Percentiles rank a stretch among this genome's conserved stretches.
Evolutionary conservation across 1,284 basidiomycete genomes (phyloP).

Genomic region (Nidula niveotomentosa): DNA sequence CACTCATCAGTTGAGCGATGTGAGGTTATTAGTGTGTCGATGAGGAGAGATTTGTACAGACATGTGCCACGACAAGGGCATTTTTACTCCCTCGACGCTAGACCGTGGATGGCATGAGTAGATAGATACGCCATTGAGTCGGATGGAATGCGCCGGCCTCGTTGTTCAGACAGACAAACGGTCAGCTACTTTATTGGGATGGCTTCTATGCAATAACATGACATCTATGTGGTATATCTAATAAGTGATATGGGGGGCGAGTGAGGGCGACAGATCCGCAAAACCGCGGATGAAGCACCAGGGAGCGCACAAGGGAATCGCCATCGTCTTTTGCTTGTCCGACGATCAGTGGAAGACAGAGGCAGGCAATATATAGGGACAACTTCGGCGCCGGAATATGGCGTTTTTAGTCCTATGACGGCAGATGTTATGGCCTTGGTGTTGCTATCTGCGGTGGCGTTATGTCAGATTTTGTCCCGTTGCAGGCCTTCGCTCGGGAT

Average conservation of each 20-base stretch:
- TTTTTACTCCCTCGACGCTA: not conserved
- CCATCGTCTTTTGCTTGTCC: too few relatives aligned
- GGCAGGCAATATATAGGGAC: too few relatives aligned
- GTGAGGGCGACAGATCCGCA: not conserved
- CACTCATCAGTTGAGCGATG: not conserved
- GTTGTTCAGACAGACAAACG: not conserved
- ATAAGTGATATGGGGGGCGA: too few relatives aligned
- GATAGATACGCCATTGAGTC: not conserved
- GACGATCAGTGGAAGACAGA: too few relatives aligned
- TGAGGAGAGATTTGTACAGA: not conserved
- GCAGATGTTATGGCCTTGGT: not conserved
- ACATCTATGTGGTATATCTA: too few relatives aligned
- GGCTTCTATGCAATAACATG: too few relatives aligned
- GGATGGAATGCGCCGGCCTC: not conserved
- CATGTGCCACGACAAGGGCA: not conserved
- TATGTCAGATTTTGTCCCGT: not conserved
- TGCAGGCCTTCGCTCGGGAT: not conserved
- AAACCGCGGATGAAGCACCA: not conserved
- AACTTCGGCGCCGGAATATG: too few relatives aligned
- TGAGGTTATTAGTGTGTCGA: too few relatives aligned
- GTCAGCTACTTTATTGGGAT: too few relatives aligned
- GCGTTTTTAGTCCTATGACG: too few relatives aligned
- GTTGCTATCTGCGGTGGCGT: not conserved
- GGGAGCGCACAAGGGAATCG: not conserved
- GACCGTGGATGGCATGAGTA: not conserved